Conservation (phyloP, 2,329 filamentous ascomycete genomes). For the Zymoseptoria passerinii region DNA sequence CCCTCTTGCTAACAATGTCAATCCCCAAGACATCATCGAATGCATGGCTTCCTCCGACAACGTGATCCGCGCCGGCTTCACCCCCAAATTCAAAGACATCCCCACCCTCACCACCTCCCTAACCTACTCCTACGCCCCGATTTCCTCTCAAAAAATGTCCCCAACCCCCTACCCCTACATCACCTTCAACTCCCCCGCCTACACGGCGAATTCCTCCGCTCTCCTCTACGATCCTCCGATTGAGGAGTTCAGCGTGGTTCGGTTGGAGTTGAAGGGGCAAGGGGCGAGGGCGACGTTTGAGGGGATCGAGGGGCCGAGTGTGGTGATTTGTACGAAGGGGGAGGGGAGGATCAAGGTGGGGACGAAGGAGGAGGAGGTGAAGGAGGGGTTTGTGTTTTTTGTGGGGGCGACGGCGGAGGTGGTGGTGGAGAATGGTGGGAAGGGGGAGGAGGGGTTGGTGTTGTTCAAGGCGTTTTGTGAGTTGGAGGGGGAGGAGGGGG, state of each 20-base stretch:
- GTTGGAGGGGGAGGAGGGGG: conserved; percentile 9
- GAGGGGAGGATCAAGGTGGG: conserved; percentile 79
- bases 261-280: conserved; percentile 60
- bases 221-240: conserved; percentile 90
- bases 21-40: conserved; percentile 97
- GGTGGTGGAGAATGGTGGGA: conserved; percentile 56
- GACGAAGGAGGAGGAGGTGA: conserved; percentile 61
- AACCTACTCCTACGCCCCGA: conserved; percentile 92
- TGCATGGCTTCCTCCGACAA: conserved; percentile 99
- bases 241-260: conserved; percentile 87
- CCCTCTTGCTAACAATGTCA: too few relatives aligned
- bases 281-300: conserved; percentile 85
- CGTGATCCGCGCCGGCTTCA: conserved; percentile 93
- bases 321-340: conserved; percentile 82
- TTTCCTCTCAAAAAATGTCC: conserved; percentile 87
- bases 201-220: conserved; percentile 64
- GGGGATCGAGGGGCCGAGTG: conserved; percentile 76
- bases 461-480: conserved; percentile 63
- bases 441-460: conserved; percentile 61
- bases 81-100: conserved; percentile 97
- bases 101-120: conserved; percentile 80
- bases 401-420: conserved; percentile 82
- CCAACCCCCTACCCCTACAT: conserved; percentile 79
- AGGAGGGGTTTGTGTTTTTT: conserved; percentile 46
- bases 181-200: conserved; percentile 71